Evolutionary conservation across 1,284 basidiomycete species (phyloP), one percentile per base, ranked within the genome.

Genomic region (Moniliophthora roreri): DNA sequence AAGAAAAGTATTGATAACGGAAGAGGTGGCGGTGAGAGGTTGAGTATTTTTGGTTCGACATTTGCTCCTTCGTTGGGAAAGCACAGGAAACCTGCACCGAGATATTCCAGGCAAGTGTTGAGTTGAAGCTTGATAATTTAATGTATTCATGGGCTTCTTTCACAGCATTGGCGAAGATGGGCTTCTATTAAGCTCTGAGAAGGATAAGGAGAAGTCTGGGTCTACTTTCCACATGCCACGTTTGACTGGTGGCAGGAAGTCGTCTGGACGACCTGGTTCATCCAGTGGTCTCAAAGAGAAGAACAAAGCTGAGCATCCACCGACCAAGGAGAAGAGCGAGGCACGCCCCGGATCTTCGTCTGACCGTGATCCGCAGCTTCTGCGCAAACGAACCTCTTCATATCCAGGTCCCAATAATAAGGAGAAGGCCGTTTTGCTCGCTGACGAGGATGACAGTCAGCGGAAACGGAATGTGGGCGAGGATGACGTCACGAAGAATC

Each of bases 1-100:
- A 82, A 78, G 66, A 79, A 75, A 59, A 81, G 77, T 56, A 51
- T 71, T 13, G 86, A 88, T 57, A 74, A 62, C n/a, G 62, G 69
- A 37, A 86, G 77, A 63, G 65, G 67, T 28, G 65, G 70, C 32
- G 66, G 71, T 16, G 85, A 89, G 45, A 73, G 89, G n/a, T 69
- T 87, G 41, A 91, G 89, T 66, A 84, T 95, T 60, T 93, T 95
- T 64, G 87, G 88, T 16, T 78, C 73, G 24, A 65, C 81, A 6
- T 82, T 88, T 61, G 67, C 71, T 18, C 75, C 77, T 0, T 74
- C 82, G 6, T 62, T 89, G 53, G 80, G 82, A 32, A 88, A 87
- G 63, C 72, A 74, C 48, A 74, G 93, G 58, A 95, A 95, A 66
- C 92, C 92, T 1, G 77, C 91, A 2, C 93, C 93, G 11, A 80